Evolutionary conservation across 1,139 yeast genomes (phyloP), one percentile per base, ranked within the genome.

Genomic region (Pichia cactophila): DNA sequence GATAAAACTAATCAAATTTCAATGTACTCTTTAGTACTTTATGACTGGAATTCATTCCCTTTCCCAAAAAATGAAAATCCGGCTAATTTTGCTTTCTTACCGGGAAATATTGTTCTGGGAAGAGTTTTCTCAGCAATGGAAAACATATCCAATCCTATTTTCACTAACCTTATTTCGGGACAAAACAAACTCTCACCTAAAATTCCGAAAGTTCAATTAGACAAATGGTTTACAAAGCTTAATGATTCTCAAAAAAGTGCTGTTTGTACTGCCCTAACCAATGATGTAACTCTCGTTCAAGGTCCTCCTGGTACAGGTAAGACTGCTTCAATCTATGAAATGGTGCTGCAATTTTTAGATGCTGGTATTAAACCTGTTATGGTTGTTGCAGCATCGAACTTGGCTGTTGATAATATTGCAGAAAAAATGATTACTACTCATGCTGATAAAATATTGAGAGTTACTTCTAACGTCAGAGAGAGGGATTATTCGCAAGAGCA

Each of bases 261-360:
- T 0, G 71, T 83, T 41, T 85, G 81, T 59, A 80, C 84, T 14
- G 86, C 80, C 0, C 62, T 83, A 56, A 81, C 80, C 58, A 83
- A 83, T 59, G 71, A 80, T 2, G 77, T 82, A 29, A 83, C 88
- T 0, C 78, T 92, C 41, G 85, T 92, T 61, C 97, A 90, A 68
- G 98, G 97, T 50, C 97, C 96, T 2, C 96, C 97, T 0, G 96
- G 96, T 65, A 90, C 97, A 0, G 97, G 98, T 69, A 92, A 92
- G 65, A 92, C 98, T 1, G 92, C 92, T 58, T 92, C 98, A 0
- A 92, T 92, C 69, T 71, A 87, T 50, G 88, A 82, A 62, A 78
- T 82, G 50, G 78, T 83, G 50, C 64, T 80, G 48, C 86, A 82
- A 61, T 67, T 82, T 53, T 67, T 80, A 57, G 68, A 72, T 39